phyloP scores from a whole-genome alignment of 805 yeast genomes.

The Spencermartinsiella europaea region DNA sequence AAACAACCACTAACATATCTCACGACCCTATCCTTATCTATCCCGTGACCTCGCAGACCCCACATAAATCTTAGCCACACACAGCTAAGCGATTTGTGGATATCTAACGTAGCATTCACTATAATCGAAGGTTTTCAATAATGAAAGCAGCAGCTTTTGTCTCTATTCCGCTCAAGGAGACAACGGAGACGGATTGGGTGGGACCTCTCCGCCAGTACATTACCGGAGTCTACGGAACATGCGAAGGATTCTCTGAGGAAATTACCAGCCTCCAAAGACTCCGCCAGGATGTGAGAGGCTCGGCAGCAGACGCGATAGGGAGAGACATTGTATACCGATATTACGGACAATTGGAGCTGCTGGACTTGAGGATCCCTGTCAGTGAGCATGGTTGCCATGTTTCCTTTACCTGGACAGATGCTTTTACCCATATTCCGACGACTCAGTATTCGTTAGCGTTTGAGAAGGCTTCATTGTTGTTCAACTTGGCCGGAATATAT shows the following conservation, averaged over 20 bases:
- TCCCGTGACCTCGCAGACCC: no score
- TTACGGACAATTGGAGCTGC: slow-evolving; percentile 73
- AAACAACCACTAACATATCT: no score
- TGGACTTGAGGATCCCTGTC: slow-evolving; percentile 72
- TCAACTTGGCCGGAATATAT: slow-evolving; percentile 66
- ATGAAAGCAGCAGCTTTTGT: slow-evolving; percentile 25
- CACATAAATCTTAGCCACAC: no score
- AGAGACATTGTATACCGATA: slow-evolving; percentile 59
- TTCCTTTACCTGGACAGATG: slow-evolving; percentile 75
- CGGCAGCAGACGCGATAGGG: slow-evolving; percentile 40
- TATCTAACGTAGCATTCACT: no score
- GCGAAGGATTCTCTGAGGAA: slow-evolving; percentile 54
- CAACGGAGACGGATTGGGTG: slow-evolving; percentile 62
- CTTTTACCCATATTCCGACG: slow-evolving; percentile 44
- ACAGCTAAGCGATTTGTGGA: no score
- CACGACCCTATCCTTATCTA: no score
- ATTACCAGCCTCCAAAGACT: slow-evolving; percentile 49
- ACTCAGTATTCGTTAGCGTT: slow-evolving; percentile 80
- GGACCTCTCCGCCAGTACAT: slow-evolving; percentile 56
- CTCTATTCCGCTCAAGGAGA: slow-evolving; percentile 36
- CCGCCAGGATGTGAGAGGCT: slow-evolving; percentile 54
- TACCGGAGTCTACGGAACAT: slow-evolving; percentile 55
- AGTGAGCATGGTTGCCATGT: slow-evolving; percentile 49
- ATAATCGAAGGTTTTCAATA: not conserved
- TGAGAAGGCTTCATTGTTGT: slow-evolving; percentile 81